A percentile compares a stretch with the other conserved stretches of the same genome.
These are phyloP conservation scores for Fragaria vesca DNA, from an alignment of 306 rosid genomes.

Conservation along the genomic window DNA sequence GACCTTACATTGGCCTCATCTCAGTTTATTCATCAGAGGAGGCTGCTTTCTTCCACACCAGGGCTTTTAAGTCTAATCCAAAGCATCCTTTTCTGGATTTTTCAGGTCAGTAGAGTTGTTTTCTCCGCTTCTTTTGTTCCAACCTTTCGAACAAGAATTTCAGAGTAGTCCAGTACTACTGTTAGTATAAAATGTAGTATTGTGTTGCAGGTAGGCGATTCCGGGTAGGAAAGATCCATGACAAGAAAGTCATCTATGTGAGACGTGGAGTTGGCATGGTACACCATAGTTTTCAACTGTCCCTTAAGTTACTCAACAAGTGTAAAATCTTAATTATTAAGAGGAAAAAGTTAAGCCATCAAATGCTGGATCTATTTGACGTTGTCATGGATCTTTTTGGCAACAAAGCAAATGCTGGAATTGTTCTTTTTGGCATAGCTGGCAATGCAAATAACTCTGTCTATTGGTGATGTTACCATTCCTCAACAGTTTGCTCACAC, in stretches of 20 bases:
- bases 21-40: constrained; percentile 41
- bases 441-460: constrained; percentile 48
- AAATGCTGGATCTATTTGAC: constrained; percentile 47
- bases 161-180: neutral
- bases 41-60: constrained; percentile 29
- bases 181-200: neutral
- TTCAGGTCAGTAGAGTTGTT: constrained; percentile 27
- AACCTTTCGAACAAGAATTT: neutral
- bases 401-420: constrained; percentile 52
- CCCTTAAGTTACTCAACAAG: neutral
- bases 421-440: constrained; percentile 51
- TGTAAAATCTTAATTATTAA: neutral
- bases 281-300: constrained; percentile 1
- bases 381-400: constrained; percentile 49
- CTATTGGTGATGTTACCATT: constrained; percentile 48
- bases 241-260: constrained; percentile 43
- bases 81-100: constrained; percentile 42
- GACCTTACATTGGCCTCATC: constrained; percentile 46
- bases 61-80: constrained; percentile 34
- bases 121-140: neutral
- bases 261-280: constrained; percentile 47
- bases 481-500: constrained; percentile 41
- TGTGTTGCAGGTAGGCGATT: constrained; percentile 42
- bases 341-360: neutral
- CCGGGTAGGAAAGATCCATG: constrained; percentile 35